Percentiles rank a stretch among this genome's conserved stretches.
Conservation (phyloP, 371 early-diverging fungal species). For the Entomophthora muscae region DNA sequence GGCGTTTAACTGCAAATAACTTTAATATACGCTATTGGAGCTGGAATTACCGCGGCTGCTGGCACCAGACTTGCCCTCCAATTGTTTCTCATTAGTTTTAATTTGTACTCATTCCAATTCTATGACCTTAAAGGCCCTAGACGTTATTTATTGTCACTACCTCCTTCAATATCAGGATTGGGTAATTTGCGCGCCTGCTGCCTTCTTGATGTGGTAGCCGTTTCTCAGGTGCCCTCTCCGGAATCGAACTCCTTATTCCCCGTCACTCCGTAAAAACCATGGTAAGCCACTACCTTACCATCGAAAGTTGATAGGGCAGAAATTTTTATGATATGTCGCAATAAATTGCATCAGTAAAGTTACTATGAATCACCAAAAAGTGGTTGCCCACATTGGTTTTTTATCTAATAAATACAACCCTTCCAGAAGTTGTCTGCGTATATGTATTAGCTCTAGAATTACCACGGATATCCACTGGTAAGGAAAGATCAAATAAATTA, state of each 20-base stretch:
- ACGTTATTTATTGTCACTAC: constrained; percentile 25
- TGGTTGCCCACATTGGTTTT: constrained; percentile 24
- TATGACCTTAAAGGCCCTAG: constrained; percentile 17
- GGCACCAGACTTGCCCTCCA: constrained; percentile 29
- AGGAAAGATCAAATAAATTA: constrained; percentile 32
- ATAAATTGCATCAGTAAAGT: constrained; percentile 36
- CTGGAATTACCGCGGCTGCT: constrained; percentile 16
- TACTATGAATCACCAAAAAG: constrained; percentile 33
- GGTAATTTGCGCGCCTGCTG: constrained; percentile 22
- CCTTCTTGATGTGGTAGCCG: constrained; percentile 28
- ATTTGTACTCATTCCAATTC: constrained; percentile 25
- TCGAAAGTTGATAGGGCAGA: constrained; percentile 44
- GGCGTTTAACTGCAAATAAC: constrained; percentile 24
- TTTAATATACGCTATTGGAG: constrained; percentile 24
- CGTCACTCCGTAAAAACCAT: constrained; percentile 37
- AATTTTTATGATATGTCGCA: constrained; percentile 45
- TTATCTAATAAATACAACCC: constrained; percentile 38
- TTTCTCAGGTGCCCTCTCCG: constrained; percentile 33
- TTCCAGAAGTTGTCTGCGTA: constrained; percentile 29
- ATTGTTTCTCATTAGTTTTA: constrained; percentile 23
- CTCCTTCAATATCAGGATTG: constrained; percentile 22
- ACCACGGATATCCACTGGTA: constrained; percentile 38
- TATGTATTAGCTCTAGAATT: constrained; percentile 44
- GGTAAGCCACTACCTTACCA: constrained; percentile 39
- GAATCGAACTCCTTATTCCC: constrained; percentile 31